Evolutionary conservation across 805 yeast species (phyloP).

Genomic region (Myxozyma neotropica): DNA sequence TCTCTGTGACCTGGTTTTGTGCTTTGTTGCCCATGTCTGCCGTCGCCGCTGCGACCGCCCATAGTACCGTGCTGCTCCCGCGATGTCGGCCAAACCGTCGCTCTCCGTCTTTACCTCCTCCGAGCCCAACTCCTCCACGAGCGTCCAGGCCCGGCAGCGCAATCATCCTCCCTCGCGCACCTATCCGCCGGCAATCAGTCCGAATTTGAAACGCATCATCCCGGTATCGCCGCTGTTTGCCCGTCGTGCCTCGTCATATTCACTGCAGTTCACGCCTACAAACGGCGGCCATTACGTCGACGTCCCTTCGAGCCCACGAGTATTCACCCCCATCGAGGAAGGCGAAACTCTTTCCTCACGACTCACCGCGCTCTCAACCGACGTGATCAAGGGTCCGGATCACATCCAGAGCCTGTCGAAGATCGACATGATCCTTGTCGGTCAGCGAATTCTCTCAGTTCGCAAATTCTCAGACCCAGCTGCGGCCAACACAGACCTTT

Average conservation of each 20-base stretch:
- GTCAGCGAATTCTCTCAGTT: constrained; percentile 18
- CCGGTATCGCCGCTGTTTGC: constrained; percentile 9
- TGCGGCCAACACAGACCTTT: neutral
- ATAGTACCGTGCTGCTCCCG: neutral
- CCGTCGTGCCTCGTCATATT: neutral
- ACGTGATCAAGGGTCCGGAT: constrained; percentile 7
- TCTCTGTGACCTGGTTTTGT: no score
- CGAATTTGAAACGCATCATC: neutral
- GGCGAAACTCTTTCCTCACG: constrained; percentile 2
- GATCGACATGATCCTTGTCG: constrained; percentile 8
- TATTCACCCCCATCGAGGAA: constrained; percentile 3
- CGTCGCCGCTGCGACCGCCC: no score
- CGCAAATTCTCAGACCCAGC: neutral
- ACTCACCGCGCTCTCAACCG: neutral
- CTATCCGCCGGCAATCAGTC: neutral
- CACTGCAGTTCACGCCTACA: constrained; percentile 5
- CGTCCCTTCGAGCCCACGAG: neutral
- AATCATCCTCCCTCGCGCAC: neutral
- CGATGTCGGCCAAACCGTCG: neutral
- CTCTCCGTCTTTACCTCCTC: constrained; percentile 1
- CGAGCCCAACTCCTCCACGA: neutral
- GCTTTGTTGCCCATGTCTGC: no score
- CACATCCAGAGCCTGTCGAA: constrained; percentile 1
- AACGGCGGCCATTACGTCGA: neutral
- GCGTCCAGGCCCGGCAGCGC: neutral